phyloP scores from a whole-genome alignment of 176 grass and related monocot species.

The Triticum turgidum region DNA sequence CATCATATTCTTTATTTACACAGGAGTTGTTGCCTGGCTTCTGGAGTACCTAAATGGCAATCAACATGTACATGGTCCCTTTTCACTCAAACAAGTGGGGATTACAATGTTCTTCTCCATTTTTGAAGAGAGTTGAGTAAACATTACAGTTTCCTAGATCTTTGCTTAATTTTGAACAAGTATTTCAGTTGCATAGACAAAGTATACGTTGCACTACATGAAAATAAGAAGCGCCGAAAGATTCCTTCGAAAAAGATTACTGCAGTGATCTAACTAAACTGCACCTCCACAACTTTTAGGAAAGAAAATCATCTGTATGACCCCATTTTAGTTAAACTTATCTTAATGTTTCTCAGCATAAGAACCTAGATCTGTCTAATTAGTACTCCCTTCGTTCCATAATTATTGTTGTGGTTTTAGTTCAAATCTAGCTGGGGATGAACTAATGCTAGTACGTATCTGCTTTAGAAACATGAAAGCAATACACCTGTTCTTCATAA shows the following conservation, averaged over 20 bases:
- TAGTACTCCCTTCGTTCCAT: not conserved
- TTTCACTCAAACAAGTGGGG: constrained; percentile 19
- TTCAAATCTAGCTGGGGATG: too few species aligned
- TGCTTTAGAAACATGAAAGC: not conserved
- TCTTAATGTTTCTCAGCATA: not conserved
- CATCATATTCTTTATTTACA: constrained; percentile 42
- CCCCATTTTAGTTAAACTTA: not conserved
- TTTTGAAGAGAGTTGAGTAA: constrained; percentile 33
- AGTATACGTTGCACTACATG: not conserved
- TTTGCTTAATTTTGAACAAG: not conserved
- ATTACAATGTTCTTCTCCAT: constrained; percentile 21
- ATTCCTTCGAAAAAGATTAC: not conserved
- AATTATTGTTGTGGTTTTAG: too few species aligned
- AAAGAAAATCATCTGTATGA: not conserved
- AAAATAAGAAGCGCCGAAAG: not conserved
- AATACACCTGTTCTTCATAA: not conserved
- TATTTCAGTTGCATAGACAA: constrained; percentile 11
- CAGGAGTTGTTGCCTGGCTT: constrained; percentile 40
- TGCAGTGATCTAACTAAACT: not conserved
- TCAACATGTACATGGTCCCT: not conserved
- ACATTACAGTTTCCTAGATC: not conserved
- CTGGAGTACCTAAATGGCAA: constrained; percentile 33
- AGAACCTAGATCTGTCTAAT: not conserved
- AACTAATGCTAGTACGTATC: not conserved
- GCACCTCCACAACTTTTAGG: not conserved